Evolutionary conservation across 2,329 filamentous ascomycete genomes (phyloP).

Genomic region (Lecanicillium sp.): DNA sequence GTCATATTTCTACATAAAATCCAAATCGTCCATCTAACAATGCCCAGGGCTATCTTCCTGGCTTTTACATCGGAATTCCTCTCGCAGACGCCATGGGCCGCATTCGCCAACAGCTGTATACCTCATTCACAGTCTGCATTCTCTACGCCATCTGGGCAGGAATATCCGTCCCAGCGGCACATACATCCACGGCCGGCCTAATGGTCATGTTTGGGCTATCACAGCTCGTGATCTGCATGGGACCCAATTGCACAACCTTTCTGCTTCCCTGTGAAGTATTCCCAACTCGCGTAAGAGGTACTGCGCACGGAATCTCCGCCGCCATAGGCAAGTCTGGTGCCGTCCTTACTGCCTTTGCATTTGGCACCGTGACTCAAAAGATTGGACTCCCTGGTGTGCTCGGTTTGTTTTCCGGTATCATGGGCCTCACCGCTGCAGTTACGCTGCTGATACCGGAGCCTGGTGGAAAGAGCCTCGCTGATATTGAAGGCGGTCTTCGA

Average conservation of each 20-base stretch:
- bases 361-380: background rate
- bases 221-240: constrained; percentile 1
- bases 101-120: background rate
- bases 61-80: background rate
- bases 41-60: background rate
- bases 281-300: background rate
- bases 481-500: background rate
- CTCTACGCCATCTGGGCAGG: constrained; percentile 1
- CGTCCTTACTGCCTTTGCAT: background rate
- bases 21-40: background rate
- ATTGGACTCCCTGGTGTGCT: background rate
- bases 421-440: background rate
- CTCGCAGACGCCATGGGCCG: background rate
- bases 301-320: background rate
- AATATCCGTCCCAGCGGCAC: background rate
- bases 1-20: too few species aligned
- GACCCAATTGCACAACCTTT: constrained; percentile 1
- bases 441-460: background rate
- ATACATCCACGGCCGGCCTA: background rate
- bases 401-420: background rate
- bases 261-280: constrained; percentile 1
- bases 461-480: background rate
- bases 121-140: background rate
- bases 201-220: constrained; percentile 1
- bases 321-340: background rate